Conservation (phyloP, 2,329 filamentous ascomycete genomes). For the Fonsecaea multimorphosa region DNA sequence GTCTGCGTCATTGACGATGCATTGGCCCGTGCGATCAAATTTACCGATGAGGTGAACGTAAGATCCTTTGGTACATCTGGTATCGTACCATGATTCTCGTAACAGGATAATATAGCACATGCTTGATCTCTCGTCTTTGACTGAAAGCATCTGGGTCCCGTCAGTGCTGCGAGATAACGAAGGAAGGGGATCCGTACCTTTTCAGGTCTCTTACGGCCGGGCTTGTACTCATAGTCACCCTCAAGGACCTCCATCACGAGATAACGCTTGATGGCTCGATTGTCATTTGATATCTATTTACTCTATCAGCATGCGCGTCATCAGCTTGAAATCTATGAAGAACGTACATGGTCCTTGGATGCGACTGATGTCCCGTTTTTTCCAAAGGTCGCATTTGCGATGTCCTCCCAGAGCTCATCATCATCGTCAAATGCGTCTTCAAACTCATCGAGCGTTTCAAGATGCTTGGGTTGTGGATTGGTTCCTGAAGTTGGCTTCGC, state of each 20-base stretch:
- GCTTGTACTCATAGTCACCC: constrained; percentile 69
- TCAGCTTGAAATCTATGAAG: constrained; percentile 53
- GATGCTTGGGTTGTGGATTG: constrained; percentile 17
- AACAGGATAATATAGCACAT: constrained; percentile 72
- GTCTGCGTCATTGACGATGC: constrained; percentile 78
- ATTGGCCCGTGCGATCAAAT: constrained; percentile 73
- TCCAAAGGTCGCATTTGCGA: constrained; percentile 69
- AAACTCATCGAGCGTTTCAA: constrained; percentile 39
- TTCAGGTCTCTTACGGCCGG: constrained; percentile 66
- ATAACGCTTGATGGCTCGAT: constrained; percentile 81
- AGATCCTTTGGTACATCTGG: constrained; percentile 72
- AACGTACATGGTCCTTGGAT: constrained; percentile 35
- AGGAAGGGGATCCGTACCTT: constrained; percentile 64
- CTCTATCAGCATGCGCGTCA: constrained; percentile 64
- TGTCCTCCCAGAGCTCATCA: constrained; percentile 75
- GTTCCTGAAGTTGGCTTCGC: constrained; percentile 1
- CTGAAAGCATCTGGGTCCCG: constrained; percentile 72
- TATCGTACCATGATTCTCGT: constrained; percentile 85
- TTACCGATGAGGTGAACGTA: constrained; percentile 86
- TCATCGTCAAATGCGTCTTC: constrained; percentile 69
- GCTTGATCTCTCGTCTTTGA: constrained; percentile 77
- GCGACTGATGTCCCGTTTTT: constrained; percentile 66
- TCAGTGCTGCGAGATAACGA: constrained; percentile 35
- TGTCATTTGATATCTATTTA: constrained; percentile 69
- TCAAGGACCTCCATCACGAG: constrained; percentile 76